Evolutionary conservation across 2,329 filamentous ascomycete species (phyloP).

Genomic region (Colletotrichum aenigma): DNA sequence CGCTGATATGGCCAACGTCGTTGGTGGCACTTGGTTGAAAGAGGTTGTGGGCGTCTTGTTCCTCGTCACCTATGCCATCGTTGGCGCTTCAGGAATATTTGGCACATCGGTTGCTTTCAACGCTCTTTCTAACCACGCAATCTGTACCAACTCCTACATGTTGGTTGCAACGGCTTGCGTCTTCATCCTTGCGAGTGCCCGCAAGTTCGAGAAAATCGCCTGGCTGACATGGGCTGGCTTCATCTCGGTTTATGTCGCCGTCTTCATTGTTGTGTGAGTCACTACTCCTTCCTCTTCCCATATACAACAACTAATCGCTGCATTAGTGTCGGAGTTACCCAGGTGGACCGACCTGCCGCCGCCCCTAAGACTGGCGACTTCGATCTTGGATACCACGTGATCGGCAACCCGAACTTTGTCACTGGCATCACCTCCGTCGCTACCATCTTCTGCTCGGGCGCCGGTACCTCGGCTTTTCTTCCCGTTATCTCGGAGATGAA

Average conservation of each 20-base stretch:
- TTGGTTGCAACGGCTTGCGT: constrained; percentile 56
- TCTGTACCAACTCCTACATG: constrained; percentile 64
- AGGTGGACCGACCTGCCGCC: constrained; percentile 60
- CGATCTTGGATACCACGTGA: constrained; percentile 62
- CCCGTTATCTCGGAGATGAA: constrained; percentile 71
- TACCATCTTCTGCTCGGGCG: constrained; percentile 64
- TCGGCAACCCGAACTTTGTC: constrained; percentile 61
- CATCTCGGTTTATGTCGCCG: constrained; percentile 59
- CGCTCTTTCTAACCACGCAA: constrained; percentile 59
- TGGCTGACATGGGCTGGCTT: constrained; percentile 69
- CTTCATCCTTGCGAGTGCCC: constrained; percentile 53
- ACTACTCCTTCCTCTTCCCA: background rate
- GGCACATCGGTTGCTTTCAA: constrained; percentile 65
- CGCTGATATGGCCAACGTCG: constrained; percentile 61
- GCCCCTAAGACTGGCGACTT: constrained; percentile 63
- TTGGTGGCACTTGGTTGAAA: constrained; percentile 55
- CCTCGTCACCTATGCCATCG: constrained; percentile 61
- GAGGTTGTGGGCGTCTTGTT: constrained; percentile 62
- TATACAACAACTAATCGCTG: background rate
- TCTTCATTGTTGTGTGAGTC: constrained; percentile 59
- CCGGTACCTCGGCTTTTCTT: constrained; percentile 64
- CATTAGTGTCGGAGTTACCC: constrained; percentile 57
- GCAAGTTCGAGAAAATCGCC: constrained; percentile 64
- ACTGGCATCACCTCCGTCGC: constrained; percentile 61
- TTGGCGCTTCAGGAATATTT: constrained; percentile 61